Base-by-base conservation (phyloP, 805 yeast genomes). In the Ogataea populi-albae region DNA sequence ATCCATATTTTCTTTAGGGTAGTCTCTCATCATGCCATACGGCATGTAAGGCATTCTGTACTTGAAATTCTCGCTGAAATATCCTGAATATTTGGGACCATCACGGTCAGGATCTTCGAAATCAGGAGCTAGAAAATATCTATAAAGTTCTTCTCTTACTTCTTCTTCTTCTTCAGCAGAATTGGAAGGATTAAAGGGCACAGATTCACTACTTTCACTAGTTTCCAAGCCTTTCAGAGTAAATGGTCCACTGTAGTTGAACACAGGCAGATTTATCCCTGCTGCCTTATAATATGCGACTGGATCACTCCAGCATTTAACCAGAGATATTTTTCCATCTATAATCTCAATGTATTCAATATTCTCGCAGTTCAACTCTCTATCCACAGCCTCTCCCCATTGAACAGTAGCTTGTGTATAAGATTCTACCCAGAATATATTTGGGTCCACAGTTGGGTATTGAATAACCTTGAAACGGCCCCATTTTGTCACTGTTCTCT, bases 41-140 rank as follows among this genome's bases (percentile, higher is more conserved):
- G 33, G 33, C 33, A 30, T 30, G 14, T 30, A 30, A 11, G 34
- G 27, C 34, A 31, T 31, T 15, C 34, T 21, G 19, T 22, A 31
- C 7, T 31, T 31, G 14, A 23, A 31, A 5, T n/a, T 22, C 6
- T 18, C 25, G 8, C n/a, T 10, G 17, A 31, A 31, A 20, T 22
- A 31, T n/a, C 27, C 18, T 6, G 26, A 26, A 23, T 31, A 31
- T 30, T 30, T 30, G 8, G 33, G 33, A 20, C 33, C 25, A 19
- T 30, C 33, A 11, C 34, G 27, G 14, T 31, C 27, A 9, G 34
- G 34, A 15, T 22, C 34, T 12, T 21, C 26, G 19, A 31, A 31
- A 31, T 31, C 17, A n/a, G 34, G 27, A 7, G n/a, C 17, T 10
- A 33, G 15, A 19, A 33, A 33, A 19, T 33, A 33, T 16, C 10